Conservation (phyloP, 148 eudicot genomes). For the Spergularia bocconei region DNA sequence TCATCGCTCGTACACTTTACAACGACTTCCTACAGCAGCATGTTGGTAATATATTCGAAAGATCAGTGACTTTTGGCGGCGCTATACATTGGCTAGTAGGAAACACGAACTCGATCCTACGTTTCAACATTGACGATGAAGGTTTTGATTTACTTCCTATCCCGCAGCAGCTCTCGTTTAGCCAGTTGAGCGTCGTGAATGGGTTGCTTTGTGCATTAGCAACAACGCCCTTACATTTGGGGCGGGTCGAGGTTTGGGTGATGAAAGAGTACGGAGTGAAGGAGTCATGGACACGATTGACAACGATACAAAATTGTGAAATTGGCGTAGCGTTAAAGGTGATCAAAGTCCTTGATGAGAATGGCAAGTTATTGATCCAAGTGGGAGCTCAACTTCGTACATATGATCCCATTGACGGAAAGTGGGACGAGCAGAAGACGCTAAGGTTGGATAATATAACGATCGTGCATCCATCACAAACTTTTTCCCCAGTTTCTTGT, state of each 20-base stretch:
- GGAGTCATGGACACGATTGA: background rate
- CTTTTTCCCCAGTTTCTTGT: conserved; percentile 6
- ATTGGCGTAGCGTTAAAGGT: no score
- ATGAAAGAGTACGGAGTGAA: background rate
- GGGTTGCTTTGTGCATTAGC: conserved; percentile 1
- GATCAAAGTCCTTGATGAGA: background rate
- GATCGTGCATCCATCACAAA: background rate
- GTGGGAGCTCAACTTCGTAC: background rate
- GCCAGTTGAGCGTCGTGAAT: background rate
- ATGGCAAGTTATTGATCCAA: background rate
- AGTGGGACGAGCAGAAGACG: background rate
- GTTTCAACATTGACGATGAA: background rate
- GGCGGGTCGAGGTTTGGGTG: background rate
- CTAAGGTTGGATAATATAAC: background rate
- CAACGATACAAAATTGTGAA: no score
- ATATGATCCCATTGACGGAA: background rate
- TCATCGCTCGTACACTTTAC: no score
- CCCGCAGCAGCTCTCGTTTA: background rate
- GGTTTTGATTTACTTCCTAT: background rate
- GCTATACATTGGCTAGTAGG: conserved; percentile 1
- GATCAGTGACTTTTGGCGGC: background rate
- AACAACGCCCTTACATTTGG: no score
- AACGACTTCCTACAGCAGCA: no score
- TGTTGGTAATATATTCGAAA: no score
- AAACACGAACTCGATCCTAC: background rate